Base-by-base conservation (phyloP, 495 filamentous ascomycete genomes). In the Xylaria grammica region DNA sequence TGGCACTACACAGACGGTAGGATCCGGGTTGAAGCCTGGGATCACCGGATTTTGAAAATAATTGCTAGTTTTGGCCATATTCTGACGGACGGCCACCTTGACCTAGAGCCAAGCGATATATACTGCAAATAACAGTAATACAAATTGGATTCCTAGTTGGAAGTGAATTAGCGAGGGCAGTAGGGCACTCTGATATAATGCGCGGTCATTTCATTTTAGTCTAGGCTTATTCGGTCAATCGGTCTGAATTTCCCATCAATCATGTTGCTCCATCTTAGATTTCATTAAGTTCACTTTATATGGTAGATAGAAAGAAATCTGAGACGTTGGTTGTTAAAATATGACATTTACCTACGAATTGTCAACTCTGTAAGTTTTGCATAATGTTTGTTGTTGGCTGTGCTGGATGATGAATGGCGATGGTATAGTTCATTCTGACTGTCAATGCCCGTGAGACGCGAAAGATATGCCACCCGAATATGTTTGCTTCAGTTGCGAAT, bases 21-120 rank as follows among this genome's bases (percentile, higher is more conserved):
- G 78, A 45, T 81, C 78, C 1, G 77, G 79, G 40, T 80, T 80
- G 61, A 78, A 81, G 20, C 78, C 79, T 0, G 75, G 72, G 27
- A 80, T 75, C 19, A 80, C 48, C 48, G 48, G 48, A 30, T 42
- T 42, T 17, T 42, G 40, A 42, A 42, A 42, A 17, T 17, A 17
- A 19, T 32, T 51, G 10, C 3, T 17, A 30, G 20, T 13, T 11
- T 11, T 24, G 26, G 49, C 6, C 27, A 32, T 8, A 51, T n/a
- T 51, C 26, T n/a, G 30, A 26, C 49, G 4, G 17, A 8, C 30
- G 9, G 11, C 34, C 34, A 36, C 22, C 24, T 27, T 49, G 42
- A 8, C n/a, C 22, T 45, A 9, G n/a, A 2, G 22, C 22, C 3
- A 45, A 45, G 42, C 42, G 42, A 22, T 45, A 22, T 22, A 20